Evolutionary conservation across 768 basidiomycete genomes (phyloP).

Genomic region (Daedaleopsis sinensis): DNA sequence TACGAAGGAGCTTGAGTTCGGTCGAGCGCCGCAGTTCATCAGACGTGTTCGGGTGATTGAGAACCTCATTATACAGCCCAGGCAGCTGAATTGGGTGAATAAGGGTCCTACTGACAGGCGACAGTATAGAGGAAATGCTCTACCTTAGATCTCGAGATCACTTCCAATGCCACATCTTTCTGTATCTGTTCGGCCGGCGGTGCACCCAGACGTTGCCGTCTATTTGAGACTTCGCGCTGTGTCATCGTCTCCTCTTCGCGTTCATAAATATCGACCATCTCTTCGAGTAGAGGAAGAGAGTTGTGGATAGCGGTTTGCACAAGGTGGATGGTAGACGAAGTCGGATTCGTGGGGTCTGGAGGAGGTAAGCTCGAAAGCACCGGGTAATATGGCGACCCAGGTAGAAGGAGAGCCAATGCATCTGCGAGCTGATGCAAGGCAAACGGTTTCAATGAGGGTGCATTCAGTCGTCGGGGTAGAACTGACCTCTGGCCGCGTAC

Average conservation of each 20-base stretch:
- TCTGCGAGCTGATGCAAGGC: slow-evolving; percentile 55
- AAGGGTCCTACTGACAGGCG: background rate
- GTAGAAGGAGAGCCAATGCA: slow-evolving; percentile 71
- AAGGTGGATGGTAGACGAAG: slow-evolving; percentile 55
- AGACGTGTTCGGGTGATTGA: slow-evolving; percentile 77
- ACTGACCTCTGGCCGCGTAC: slow-evolving; percentile 59
- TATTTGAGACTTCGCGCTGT: slow-evolving; percentile 72
- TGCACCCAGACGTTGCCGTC: slow-evolving; percentile 77
- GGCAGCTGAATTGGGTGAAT: slow-evolving; percentile 53
- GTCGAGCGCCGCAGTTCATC: slow-evolving; percentile 79
- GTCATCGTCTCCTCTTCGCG: slow-evolving; percentile 58
- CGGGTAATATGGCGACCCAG: slow-evolving; percentile 65
- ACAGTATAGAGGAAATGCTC: slow-evolving; percentile 9
- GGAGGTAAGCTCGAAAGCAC: slow-evolving; percentile 67
- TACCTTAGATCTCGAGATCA: slow-evolving; percentile 65
- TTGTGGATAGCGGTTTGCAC: slow-evolving; percentile 69
- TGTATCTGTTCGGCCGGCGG: slow-evolving; percentile 58
- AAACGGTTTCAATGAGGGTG: background rate
- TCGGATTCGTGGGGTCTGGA: slow-evolving; percentile 79
- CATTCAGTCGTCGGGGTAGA: no score
- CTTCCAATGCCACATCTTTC: slow-evolving; percentile 68
- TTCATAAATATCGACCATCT: slow-evolving; percentile 69
- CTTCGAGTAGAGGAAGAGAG: slow-evolving; percentile 70
- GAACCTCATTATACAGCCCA: slow-evolving; percentile 71
- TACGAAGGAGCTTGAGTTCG: slow-evolving; percentile 74